Evolutionary conservation across 2,329 filamentous ascomycete species (phyloP), one percentile per base, ranked within the genome.

Genomic region (Exophiala xenobiotica): DNA sequence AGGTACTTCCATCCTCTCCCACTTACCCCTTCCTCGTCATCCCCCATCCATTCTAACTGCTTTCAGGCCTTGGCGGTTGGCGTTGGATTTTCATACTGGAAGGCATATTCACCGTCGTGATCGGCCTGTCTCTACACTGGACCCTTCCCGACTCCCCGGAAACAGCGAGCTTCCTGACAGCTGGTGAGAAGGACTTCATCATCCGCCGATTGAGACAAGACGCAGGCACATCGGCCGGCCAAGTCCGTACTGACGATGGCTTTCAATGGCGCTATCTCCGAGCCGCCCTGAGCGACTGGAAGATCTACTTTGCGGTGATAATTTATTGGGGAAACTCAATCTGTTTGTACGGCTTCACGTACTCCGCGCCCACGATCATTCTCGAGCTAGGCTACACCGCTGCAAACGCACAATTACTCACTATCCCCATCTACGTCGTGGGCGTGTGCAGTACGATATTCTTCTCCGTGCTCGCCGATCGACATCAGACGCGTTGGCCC

Each of bases 41-140:
- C 11, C 18, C n/a, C 4, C 2, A 42, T 42, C 22, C 18, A 2
- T 24, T 11, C 18, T 23, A 24, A 42, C 4, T 23, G 19, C 6
- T 9, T 3, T 8, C 19, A 20, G 31, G 40, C 31, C 35, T 39
- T 8, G 59, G 46, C 24, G 63, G 68, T 8, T 74, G 73, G 72
- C 66, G 70, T 16, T 76, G 74, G 74, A 72, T 78, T 27, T 77
- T 78, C 60, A 73, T 77, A 37, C 62, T 72, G 11, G 76, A 78
- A 56, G 76, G 76, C 2, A 62, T 77, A 0, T 57, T 72, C 3
- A 77, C 75, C 1, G 64, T 74, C 4, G 23, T 72, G 3, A 65
- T 75, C 2, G 72, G 73, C 2, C n/a, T 61, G 7, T 37, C 68
- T 3, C 24, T 72, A 6, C 73, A 69, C 38, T 74, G 73, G 51